Evolutionary conservation across 176 grass and related monocot species (phyloP), one percentile per base, ranked within the genome.

Genomic region (Coix lacrymajobi): DNA sequence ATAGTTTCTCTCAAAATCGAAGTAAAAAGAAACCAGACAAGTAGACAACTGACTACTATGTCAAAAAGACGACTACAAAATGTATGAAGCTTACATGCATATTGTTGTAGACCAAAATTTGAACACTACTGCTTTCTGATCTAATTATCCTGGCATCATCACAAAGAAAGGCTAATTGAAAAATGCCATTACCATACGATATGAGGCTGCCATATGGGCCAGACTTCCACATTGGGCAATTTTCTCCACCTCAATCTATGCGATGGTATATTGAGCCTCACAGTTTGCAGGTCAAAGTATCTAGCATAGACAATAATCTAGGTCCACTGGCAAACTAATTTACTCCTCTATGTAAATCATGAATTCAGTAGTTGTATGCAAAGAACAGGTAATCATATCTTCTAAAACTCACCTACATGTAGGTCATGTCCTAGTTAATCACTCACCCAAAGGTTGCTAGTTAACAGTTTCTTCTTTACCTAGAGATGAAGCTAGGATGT

Each of bases 71-170:
- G n/a, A 33, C 24, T 69, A 78, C 7, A 81, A 56, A 71, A 85
- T 64, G 44, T 32, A 76, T 75, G 36, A 25, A 31, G 54, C 15
- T 38, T 74, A 76, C 62, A 64, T 81, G 30, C 37, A 45, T 66
- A 44, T 52, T 38, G 20, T 64, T 85, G 41, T 63, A 26, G 37
- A 81, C 34, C 36, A 63, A 22, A 85, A 89, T 14, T 65, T 79
- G 33, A 31, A 41, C 5, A 69, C 11, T 44, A 64, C 9, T 64
- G 73, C 56, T 19, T 62, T 62, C 37, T 60, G n/a, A 76, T n/a
- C 19, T 28, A 56, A 57, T 24, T 36, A 57, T 30, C 22, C 32
- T 33, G 34, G 30, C 14, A 57, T 30, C 20, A 58, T 58, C 22
- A 60, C 22, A 60, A 33, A 60, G 22, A 76, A 76, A 39, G 34